Evolutionary conservation across 805 yeast species (phyloP).

Genomic region (Pichia insulana): DNA sequence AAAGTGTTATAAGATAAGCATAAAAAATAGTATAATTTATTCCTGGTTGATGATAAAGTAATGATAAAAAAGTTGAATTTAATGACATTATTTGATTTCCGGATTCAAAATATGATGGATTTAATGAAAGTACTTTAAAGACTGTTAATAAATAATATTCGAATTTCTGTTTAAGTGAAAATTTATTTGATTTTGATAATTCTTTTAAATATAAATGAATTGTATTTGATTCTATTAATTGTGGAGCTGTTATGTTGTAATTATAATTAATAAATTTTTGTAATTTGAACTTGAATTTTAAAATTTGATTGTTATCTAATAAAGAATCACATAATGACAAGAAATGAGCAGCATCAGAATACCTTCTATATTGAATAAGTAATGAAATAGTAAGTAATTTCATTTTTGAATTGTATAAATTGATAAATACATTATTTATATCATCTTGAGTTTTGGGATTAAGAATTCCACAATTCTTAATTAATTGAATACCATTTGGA

Average conservation of each 20-base stretch:
- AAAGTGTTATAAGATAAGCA: constrained; percentile 10
- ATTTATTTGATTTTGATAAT: constrained; percentile 1
- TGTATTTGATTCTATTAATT: not conserved
- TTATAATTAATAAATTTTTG: constrained; percentile 2
- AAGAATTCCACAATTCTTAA: constrained; percentile 12
- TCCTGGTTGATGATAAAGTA: constrained; percentile 7
- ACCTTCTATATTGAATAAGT: constrained; percentile 11
- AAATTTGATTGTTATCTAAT: not conserved
- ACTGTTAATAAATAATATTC: constrained; percentile 12
- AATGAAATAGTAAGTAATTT: constrained; percentile 14
- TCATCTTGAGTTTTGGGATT: not conserved
- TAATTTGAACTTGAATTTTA: constrained; percentile 4
- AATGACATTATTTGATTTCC: constrained; percentile 6
- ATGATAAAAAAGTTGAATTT: constrained; percentile 8
- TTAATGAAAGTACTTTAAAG: constrained; percentile 6
- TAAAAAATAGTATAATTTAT: constrained; percentile 6
- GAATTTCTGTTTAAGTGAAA: constrained; percentile 3
- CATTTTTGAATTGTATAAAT: constrained; percentile 15
- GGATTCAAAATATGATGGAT: not conserved
- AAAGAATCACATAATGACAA: constrained; percentile 9
- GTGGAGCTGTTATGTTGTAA: not conserved
- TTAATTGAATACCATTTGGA: not conserved
- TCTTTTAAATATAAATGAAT: constrained; percentile 7
- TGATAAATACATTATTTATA: constrained; percentile 4
- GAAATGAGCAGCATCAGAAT: constrained; percentile 12